Percentiles rank a stretch among this genome's conserved stretches.
Evolutionary conservation across 805 yeast species (phyloP).

Genomic region (Metschnikowia amazonensis): DNA sequence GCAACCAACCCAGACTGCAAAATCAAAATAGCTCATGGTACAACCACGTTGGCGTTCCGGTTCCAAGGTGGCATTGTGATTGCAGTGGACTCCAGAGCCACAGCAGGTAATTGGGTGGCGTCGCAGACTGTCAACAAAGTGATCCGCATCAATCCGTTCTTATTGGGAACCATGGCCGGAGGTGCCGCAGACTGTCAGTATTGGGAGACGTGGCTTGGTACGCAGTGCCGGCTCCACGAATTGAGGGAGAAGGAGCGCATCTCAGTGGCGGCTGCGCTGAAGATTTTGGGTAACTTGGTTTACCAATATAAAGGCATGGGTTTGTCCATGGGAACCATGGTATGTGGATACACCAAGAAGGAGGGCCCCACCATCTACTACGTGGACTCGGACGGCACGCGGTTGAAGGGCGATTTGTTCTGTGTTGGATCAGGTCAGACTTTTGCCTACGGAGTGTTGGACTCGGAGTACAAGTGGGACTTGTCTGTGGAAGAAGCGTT

Average conservation of each 20-base stretch:
- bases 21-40: constrained; percentile 97
- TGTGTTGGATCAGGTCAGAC: constrained; percentile 99
- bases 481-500: constrained; percentile 89
- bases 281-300: constrained; percentile 84
- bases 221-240: constrained; percentile 94
- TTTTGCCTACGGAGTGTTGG: constrained; percentile 97
- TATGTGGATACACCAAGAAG: constrained; percentile 92
- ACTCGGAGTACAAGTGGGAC: constrained; percentile 90
- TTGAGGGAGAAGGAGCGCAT: constrained; percentile 92
- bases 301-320: constrained; percentile 97
- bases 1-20: constrained; percentile 87
- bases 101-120: constrained; percentile 97
- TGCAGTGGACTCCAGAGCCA: constrained; percentile 97
- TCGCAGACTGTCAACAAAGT: constrained; percentile 97
- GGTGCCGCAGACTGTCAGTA: constrained; percentile 99
- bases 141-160: constrained; percentile 90
- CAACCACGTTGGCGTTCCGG: constrained; percentile 96
- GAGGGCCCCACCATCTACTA: constrained; percentile 95
- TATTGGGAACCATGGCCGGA: constrained; percentile 98
- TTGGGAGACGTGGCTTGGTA: constrained; percentile 99
- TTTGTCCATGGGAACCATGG: constrained; percentile 98
- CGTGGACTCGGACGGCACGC: constrained; percentile 95
- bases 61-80: constrained; percentile 93
- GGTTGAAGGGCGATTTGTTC: constrained; percentile 90
- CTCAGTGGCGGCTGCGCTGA: constrained; percentile 94